A percentile compares a stretch with the other conserved stretches of the same genome.
phyloP scores from a whole-genome alignment of 2,329 filamentous ascomycete species.

The Epichloe baconii region DNA sequence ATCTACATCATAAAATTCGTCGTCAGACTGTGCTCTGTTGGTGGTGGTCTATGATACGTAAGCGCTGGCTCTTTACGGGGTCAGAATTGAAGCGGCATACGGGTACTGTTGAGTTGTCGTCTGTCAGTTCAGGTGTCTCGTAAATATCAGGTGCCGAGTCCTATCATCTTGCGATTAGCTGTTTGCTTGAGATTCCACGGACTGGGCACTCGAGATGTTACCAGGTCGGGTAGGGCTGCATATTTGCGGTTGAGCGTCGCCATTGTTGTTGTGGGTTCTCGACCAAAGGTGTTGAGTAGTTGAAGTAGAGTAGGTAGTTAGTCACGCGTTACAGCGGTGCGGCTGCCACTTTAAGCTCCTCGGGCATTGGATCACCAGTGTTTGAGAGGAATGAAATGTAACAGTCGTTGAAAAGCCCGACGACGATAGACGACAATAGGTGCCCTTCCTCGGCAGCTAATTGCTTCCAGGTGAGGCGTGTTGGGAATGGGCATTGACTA shows the following conservation, averaged over 20 bases:
- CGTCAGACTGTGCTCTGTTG: conserved; percentile 43
- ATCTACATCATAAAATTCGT: conserved; percentile 49
- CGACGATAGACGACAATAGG: neutral
- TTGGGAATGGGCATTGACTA: neutral
- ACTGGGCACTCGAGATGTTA: conserved; percentile 23
- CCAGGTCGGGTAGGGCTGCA: conserved; percentile 66
- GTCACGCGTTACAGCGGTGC: neutral
- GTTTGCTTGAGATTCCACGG: conserved; percentile 5
- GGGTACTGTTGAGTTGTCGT: conserved; percentile 75
- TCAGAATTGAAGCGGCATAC: conserved; percentile 33
- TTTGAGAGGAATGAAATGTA: neutral
- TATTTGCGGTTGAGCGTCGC: conserved; percentile 67
- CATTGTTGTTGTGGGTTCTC: conserved; percentile 1
- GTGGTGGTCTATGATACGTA: conserved; percentile 36
- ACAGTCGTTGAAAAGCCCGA: neutral
- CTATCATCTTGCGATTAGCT: conserved; percentile 29
- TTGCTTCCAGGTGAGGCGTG: neutral
- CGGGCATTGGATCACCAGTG: neutral
- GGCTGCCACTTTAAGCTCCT: neutral
- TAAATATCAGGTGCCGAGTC: conserved; percentile 92
- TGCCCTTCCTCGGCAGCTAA: neutral
- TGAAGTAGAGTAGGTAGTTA: neutral
- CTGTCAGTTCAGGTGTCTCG: conserved; percentile 85
- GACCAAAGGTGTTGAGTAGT: neutral
- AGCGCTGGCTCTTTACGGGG: neutral